Base-by-base conservation (phyloP, 1,284 basidiomycete species). In the Athelia sp. region DNA sequence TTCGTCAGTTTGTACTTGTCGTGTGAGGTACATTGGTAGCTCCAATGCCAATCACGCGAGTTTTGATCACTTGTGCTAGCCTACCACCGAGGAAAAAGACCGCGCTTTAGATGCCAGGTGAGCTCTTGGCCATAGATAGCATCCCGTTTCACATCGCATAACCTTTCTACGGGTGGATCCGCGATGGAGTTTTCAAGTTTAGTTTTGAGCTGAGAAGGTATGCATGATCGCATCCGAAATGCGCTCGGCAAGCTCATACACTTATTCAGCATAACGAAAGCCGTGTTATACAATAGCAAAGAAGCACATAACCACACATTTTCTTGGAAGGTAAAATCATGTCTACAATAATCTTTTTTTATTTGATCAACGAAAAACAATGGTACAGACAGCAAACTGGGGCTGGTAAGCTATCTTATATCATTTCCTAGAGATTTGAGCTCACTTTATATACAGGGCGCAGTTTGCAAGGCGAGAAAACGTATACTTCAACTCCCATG, bases 281-380 rank as follows among this genome's bases (percentile, higher is more conserved):
- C 68, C 2, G 64, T 76, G 4, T 63, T 73, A 17, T 87, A 79
- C 58, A 81, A 79, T 52, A 64, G 72, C 43, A 93, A 91, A 62
- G 91, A 93, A 61, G 91, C 91, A 0, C 77, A 82, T 46, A 87
- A 93, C 55, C 91, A 93, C 62, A 82, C 85, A 1, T 93, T 92
- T 56, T 90, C 87, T 11, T 82, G 81, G 64, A 88, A 88, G 70
- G 90, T 80, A 54, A 18, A 29, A 34, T 21, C 36, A 17, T n/a
- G n/a, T 21, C n/a, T n/a, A 40, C 6, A 40, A 8, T 44, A 38
- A 46, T 52, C 34, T 31, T 36, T 44, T n/a, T n/a, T 49, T 50
- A 35, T 26, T 42, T 31, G 45, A 11, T 49, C 48, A 32, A 31
- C 43, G 18, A 43, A n/a, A n/a, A n/a, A 21, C 18, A 26, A 35